phyloP scores from a whole-genome alignment of 148 eudicot species.

The Nepenthes mirabilis region DNA sequence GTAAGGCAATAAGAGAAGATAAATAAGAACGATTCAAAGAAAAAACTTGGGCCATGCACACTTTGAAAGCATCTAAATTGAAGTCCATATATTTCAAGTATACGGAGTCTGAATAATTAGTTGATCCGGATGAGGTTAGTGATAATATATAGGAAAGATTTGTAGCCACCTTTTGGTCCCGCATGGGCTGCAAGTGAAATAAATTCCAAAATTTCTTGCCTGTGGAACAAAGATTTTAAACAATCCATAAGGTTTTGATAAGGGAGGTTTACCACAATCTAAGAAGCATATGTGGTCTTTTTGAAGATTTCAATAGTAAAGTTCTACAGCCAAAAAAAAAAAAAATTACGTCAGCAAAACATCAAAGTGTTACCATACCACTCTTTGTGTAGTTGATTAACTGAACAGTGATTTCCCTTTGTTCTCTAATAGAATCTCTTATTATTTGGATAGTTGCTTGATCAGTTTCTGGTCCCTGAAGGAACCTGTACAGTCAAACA shows the following conservation, averaged over 20 bases:
- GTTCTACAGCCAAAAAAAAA: background rate
- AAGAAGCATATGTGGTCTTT: background rate
- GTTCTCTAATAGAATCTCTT: slow-evolving; percentile 89
- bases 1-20: slow-evolving; percentile 8
- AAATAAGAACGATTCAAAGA: slow-evolving; percentile 4
- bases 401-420: slow-evolving; percentile 90
- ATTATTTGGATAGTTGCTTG: slow-evolving; percentile 74
- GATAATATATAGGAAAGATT: background rate
- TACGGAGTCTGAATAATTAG: background rate
- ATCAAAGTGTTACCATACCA: slow-evolving; percentile 37
- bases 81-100: background rate
- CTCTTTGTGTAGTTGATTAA: slow-evolving; percentile 92
- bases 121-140: background rate
- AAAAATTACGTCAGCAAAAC: background rate
- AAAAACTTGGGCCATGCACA: background rate
- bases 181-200: slow-evolving; percentile 99
- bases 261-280: background rate
- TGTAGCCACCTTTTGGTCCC: slow-evolving; percentile 76
- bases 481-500: slow-evolving; percentile 45
- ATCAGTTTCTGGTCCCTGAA: slow-evolving; percentile 99
- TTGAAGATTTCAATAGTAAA: background rate
- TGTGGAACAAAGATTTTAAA: slow-evolving; percentile 19
- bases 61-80: background rate
- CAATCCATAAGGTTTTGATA: background rate
- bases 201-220: slow-evolving; percentile 99